Percentiles rank a stretch among this genome's conserved stretches.
Conservation (phyloP, 1,284 basidiomycete species). For the Afroboletus lepidellus region DNA sequence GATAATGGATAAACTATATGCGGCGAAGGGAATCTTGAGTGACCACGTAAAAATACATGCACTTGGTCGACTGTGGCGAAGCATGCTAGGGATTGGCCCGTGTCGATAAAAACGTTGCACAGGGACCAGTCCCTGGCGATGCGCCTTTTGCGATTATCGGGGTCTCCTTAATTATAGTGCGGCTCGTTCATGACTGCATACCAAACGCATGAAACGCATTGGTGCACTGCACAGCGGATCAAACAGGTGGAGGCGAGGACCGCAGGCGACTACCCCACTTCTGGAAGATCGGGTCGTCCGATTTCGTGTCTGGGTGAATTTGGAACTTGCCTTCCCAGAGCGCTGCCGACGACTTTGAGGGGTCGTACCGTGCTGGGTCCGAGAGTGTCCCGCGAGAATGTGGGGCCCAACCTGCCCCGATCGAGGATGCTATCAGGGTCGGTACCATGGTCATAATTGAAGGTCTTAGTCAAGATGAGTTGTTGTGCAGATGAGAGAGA, state of each 20-base stretch:
- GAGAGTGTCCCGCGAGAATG: slow-evolving; percentile 56
- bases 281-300: slow-evolving; percentile 45
- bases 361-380: slow-evolving; percentile 75
- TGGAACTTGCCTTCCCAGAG: slow-evolving; percentile 82
- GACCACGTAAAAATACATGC: not conserved
- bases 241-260: slow-evolving; percentile 20
- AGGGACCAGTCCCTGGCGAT: slow-evolving; percentile 12
- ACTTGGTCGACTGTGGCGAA: not conserved
- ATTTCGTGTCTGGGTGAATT: slow-evolving; percentile 80
- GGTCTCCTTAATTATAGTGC: slow-evolving; percentile 3
- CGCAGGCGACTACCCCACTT: slow-evolving; percentile 36
- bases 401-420: slow-evolving; percentile 78
- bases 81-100: not conserved
- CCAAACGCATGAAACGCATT: not conserved
- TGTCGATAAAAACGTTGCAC: slow-evolving; percentile 1
- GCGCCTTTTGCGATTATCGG: slow-evolving; percentile 9
- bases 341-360: slow-evolving; percentile 75
- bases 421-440: slow-evolving; percentile 78
- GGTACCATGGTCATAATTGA: slow-evolving; percentile 87
- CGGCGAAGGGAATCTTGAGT: slow-evolving; percentile 1
- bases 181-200: slow-evolving; percentile 7
- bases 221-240: slow-evolving; percentile 5
- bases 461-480: slow-evolving; percentile 40
- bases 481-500: not conserved
- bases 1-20: slow-evolving; percentile 29